Evolutionary conservation across 2,329 filamentous ascomycete genomes (phyloP).

Genomic region (Pseudogymnoascus sp.): DNA sequence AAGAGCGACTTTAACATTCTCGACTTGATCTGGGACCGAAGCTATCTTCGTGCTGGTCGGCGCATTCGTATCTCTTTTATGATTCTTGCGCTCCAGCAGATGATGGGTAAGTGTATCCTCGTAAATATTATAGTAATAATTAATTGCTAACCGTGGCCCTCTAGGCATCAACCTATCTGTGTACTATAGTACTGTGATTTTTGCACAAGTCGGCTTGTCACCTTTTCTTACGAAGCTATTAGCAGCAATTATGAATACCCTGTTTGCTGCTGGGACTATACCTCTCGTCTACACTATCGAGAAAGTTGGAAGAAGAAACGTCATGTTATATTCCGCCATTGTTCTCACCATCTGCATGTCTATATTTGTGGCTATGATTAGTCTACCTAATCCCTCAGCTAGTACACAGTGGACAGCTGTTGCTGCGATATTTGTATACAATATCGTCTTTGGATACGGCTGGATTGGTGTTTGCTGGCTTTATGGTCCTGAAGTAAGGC

Average conservation of each 20-base stretch:
- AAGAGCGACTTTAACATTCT: constrained; percentile 22
- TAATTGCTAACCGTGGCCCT: constrained; percentile 14
- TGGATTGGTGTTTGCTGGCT: constrained; percentile 29
- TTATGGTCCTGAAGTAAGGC: constrained; percentile 27
- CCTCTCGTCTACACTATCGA: constrained; percentile 26
- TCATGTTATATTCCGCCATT: constrained; percentile 15
- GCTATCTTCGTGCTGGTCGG: constrained; percentile 28
- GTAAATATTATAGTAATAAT: background rate
- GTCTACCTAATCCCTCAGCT: constrained; percentile 10
- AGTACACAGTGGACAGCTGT: constrained; percentile 14
- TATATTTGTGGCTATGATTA: constrained; percentile 11
- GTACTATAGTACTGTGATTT: constrained; percentile 28
- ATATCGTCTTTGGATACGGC: constrained; percentile 13
- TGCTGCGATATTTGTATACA: constrained; percentile 13
- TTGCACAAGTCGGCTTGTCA: constrained; percentile 24
- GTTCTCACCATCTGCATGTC: constrained; percentile 6
- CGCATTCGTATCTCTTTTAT: constrained; percentile 31
- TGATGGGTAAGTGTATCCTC: constrained; percentile 12
- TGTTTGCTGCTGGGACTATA: constrained; percentile 23
- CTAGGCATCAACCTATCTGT: constrained; percentile 29
- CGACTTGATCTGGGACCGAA: constrained; percentile 28
- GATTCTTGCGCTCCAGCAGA: constrained; percentile 21
- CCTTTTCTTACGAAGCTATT: constrained; percentile 21
- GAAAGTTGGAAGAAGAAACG: constrained; percentile 24
- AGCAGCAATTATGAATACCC: constrained; percentile 23